phyloP scores from a whole-genome alignment of 768 basidiomycete species.

The Psilocybe cyanescens region DNA sequence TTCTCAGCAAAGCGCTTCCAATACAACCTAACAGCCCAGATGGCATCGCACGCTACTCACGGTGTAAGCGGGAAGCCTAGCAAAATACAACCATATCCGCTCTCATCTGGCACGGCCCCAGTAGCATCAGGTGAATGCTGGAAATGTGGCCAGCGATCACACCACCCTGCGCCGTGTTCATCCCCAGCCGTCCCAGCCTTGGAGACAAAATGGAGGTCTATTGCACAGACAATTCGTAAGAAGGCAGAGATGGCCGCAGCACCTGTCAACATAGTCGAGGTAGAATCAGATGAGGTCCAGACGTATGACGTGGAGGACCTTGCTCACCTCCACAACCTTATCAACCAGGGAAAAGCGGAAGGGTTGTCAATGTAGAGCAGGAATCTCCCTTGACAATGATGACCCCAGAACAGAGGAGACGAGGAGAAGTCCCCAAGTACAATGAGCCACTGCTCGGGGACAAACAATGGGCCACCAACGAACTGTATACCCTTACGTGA shows the following conservation, averaged over 20 bases:
- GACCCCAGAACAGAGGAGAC: slow-evolving; percentile 1
- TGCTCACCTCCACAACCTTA: too few species aligned
- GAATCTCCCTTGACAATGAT: slow-evolving; percentile 1
- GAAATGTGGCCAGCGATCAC: slow-evolving; percentile 22
- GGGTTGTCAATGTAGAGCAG: slow-evolving; percentile 24
- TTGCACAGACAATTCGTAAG: slow-evolving; percentile 12
- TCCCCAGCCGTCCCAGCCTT: slow-evolving; percentile 9
- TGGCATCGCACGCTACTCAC: slow-evolving; percentile 15
- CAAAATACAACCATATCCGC: slow-evolving; percentile 23
- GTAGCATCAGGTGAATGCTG: slow-evolving; percentile 23
- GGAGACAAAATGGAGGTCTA: slow-evolving; percentile 22
- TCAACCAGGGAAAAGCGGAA: slow-evolving; percentile 22
- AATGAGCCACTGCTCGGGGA: too few species aligned
- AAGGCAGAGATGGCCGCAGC: too few species aligned
- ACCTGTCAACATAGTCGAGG: too few species aligned
- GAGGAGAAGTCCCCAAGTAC: too few species aligned
- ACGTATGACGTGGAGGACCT: too few species aligned
- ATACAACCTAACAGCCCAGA: slow-evolving; percentile 20
- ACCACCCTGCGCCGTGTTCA: slow-evolving; percentile 8
- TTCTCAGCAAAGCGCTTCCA: neutral
- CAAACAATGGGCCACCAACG: neutral
- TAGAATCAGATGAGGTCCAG: too few species aligned
- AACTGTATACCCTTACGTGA: neutral
- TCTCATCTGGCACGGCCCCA: slow-evolving; percentile 24
- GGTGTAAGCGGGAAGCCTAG: neutral